Conservation (phyloP, 192 early-diverging fungal species). For the Coemansia sp. region DNA sequence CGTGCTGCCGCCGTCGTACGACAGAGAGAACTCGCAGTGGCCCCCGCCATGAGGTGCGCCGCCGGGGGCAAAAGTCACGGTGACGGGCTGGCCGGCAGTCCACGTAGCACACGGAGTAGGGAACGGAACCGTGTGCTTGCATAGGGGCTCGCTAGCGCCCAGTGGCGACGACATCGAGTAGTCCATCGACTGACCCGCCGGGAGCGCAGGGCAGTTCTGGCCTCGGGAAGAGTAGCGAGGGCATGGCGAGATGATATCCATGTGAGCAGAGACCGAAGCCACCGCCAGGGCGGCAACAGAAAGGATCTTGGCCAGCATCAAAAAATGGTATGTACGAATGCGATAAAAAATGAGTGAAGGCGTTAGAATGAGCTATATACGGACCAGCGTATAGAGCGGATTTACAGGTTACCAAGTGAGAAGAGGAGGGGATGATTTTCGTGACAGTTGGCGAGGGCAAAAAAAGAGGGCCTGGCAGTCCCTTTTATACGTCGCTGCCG, state of each 20-base stretch:
- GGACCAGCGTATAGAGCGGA: neutral
- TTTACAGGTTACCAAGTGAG: neutral
- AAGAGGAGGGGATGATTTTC: neutral
- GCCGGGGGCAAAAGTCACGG: constrained; percentile 16
- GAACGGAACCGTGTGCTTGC: constrained; percentile 37
- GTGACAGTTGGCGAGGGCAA: neutral
- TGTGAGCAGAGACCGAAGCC: constrained; percentile 47
- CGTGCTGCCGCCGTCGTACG: constrained; percentile 47
- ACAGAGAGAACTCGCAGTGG: constrained; percentile 55
- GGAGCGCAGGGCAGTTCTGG: constrained; percentile 41
- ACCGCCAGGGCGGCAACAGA: constrained; percentile 20
- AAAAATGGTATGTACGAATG: constrained; percentile 4
- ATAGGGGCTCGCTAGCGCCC: constrained; percentile 5
- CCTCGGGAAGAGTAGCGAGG: constrained; percentile 24
- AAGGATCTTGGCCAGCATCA: constrained; percentile 18
- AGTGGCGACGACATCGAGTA: constrained; percentile 14
- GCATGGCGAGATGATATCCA: constrained; percentile 29
- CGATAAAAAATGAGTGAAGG: neutral
- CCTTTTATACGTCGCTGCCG: neutral
- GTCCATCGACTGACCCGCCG: constrained; percentile 37
- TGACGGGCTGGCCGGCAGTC: constrained; percentile 35
- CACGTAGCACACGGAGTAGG: constrained; percentile 22
- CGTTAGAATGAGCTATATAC: neutral
- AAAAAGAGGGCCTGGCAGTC: neutral
- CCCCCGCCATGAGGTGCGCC: constrained; percentile 44